These are phyloP conservation scores for Hortiboletus flavorubellus DNA, from an alignment of 768 basidiomycete genomes.

Conservation along the genomic window DNA sequence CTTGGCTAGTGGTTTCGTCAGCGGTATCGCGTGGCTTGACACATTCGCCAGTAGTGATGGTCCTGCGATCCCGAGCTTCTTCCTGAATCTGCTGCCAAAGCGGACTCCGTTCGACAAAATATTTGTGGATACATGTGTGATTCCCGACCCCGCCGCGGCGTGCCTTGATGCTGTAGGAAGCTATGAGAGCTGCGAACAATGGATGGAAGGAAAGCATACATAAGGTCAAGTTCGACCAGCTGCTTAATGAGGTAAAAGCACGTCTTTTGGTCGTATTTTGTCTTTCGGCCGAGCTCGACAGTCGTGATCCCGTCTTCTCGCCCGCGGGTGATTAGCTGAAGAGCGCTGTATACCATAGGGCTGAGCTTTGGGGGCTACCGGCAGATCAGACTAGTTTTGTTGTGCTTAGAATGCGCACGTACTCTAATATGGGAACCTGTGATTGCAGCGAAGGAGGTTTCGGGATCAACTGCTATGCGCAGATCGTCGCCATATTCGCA, in stretches of 20 bases:
- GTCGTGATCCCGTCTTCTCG: slow-evolving; percentile 75
- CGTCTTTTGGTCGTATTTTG: slow-evolving; percentile 85
- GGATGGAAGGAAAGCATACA: slow-evolving; percentile 44
- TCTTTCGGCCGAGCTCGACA: slow-evolving; percentile 70
- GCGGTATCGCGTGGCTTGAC: slow-evolving; percentile 9
- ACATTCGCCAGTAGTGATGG: slow-evolving; percentile 8
- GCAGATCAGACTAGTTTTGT: slow-evolving; percentile 6
- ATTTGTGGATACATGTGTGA: slow-evolving; percentile 77
- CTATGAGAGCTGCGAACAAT: neutral
- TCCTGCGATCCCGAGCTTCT: slow-evolving; percentile 43
- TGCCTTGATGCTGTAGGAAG: slow-evolving; percentile 59
- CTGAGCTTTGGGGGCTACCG: slow-evolving; percentile 73
- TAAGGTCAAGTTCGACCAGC: slow-evolving; percentile 65
- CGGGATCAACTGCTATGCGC: slow-evolving; percentile 71
- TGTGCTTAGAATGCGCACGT: slow-evolving; percentile 23
- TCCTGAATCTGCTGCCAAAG: slow-evolving; percentile 76
- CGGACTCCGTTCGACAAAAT: slow-evolving; percentile 74
- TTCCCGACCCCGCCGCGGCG: slow-evolving; percentile 72
- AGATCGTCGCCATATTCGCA: slow-evolving; percentile 57
- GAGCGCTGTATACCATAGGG: slow-evolving; percentile 78
- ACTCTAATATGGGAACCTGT: slow-evolving; percentile 86
- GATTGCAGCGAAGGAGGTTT: slow-evolving; percentile 72
- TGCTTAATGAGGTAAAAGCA: slow-evolving; percentile 84
- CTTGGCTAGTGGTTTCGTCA: slow-evolving; percentile 22
- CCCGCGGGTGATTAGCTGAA: slow-evolving; percentile 82